Evolutionary conservation across 2,329 filamentous ascomycete species (phyloP), one percentile per base, ranked within the genome.

Genomic region (Xylariaceae sp.): DNA sequence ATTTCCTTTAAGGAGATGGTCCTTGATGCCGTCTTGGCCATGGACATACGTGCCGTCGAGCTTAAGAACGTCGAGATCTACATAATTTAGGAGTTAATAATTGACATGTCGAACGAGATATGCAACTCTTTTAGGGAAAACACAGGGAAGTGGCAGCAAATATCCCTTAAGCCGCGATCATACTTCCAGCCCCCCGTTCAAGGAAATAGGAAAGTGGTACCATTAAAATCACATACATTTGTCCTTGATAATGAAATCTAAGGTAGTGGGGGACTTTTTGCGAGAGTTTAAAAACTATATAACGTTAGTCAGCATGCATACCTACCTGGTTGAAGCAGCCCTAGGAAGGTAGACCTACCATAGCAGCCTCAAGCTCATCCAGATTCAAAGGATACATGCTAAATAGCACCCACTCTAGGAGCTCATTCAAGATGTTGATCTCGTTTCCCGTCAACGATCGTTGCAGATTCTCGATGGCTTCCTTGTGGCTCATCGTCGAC

Each of bases 351-450:
- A 3, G 23, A 45, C 64, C 65, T 21, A 68, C 66, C 67, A 68
- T 67, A 12, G 56, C 66, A 40, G 61, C 60, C 43, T 69, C 66
- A 1, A 69, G 63, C 31, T 62, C n/a, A 9, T 63, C 53, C 6
- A 69, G 41, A 1, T 41, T 58, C 51, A 66, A 41, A 3, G 34
- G 9, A 3, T 47, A 6, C 3, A 43, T 53, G 26, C 56, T 46
- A 40, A 62, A 69, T 3, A 66, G 45, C 6, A 70, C 65, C 65
- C 66, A 68, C 41, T 67, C 67, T 29, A 70, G 45, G 12, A 70
- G 31, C 49, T 69, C 66, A 41, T 69, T 70, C n/a, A 70, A 49
- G 26, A 67, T 63, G 9, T 19, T 55, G 16, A 70, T 65, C 55
- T 70, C 66, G 3, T 62, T 59, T 3, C 33, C 26, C 0, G 57